A percentile compares a stretch with the other conserved stretches of the same genome.
phyloP scores from a whole-genome alignment of 805 yeast genomes.

The Wickerhamomyces subpelliculosus region DNA sequence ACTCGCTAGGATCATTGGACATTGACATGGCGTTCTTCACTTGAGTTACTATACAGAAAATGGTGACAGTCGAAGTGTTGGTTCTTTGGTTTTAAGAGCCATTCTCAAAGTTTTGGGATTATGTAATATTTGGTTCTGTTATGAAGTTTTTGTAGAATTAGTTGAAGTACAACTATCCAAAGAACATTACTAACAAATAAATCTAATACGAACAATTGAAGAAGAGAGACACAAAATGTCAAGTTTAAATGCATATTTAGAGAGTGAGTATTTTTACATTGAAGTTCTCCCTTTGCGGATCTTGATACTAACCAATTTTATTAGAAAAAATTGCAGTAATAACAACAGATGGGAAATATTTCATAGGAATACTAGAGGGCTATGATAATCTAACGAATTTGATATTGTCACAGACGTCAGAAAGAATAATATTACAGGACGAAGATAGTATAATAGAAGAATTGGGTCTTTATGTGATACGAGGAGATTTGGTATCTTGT shows the following conservation, averaged over 20 bases:
- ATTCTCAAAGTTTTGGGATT: too few relatives aligned
- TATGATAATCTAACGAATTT: constrained; percentile 61
- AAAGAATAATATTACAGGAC: constrained; percentile 39
- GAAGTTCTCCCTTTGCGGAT: not conserved
- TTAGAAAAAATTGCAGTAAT: constrained; percentile 45
- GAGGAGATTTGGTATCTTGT: constrained; percentile 55
- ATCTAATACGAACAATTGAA: too few relatives aligned
- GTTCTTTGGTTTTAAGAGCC: too few relatives aligned
- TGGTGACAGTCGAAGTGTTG: too few relatives aligned
- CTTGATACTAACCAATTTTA: constrained; percentile 14
- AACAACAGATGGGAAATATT: constrained; percentile 50
- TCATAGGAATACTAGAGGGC: constrained; percentile 46
- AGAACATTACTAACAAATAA: too few relatives aligned
- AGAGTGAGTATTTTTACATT: constrained; percentile 16
- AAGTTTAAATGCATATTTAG: constrained; percentile 13
- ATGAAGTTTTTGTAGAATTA: not conserved
- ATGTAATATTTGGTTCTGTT: not conserved
- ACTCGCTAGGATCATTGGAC: not conserved
- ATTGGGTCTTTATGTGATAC: constrained; percentile 43
- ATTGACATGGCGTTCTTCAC: not conserved
- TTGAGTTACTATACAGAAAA: not conserved
- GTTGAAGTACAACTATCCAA: not conserved
- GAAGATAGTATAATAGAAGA: constrained; percentile 20
- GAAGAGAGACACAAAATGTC: too few relatives aligned
- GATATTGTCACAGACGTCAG: constrained; percentile 43